Base-by-base conservation (phyloP, 2,329 filamentous ascomycete species). In the Acarospora socialis region DNA sequence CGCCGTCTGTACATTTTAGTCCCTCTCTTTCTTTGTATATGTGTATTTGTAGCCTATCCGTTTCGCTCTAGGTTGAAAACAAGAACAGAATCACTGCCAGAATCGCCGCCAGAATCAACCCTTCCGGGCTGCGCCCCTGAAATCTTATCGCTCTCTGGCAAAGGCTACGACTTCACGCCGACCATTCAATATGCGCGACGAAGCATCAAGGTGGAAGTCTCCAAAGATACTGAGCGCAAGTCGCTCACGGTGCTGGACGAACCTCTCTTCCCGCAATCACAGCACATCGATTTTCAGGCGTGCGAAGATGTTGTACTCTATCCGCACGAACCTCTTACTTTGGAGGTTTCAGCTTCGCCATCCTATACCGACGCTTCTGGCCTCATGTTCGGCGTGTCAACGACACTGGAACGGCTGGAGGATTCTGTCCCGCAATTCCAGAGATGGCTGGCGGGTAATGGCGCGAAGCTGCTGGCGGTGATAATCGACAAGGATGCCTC, bases 301-400 rank as follows among this genome's bases (percentile, higher is more conserved):
- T 28, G 28, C 24, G 4, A 28, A 5, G 28, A 27, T 3, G 10
- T 37, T 22, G 16, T 26, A 15, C 22, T 39, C 21, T 17, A 41
- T 35, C 58, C 55, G 38, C 45, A 46, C 15, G 56, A 67, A 8
- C 55, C 62, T 2, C 49, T 74, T 12, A 44, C 52, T 0, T 45
- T 74, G 5, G 44, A 54, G 3, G 65, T 73, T 1, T 60, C 67
- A 0, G 42, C 43, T 0, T 56, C 61, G 1, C 59, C 62, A 0
- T 44, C 47, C 18, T 43, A 51, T 18, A 55, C 56, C 6, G 67
- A 68, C 39, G 52, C 57, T 0, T 53, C 55, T 4, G 60, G 72
- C 31, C 57, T 73, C 26, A 50, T 70, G 35, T 74, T 76, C 38
- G 70, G 68, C 34, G 60, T 74, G 4, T 66, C 70, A 0, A 72